Conservation (phyloP, 768 basidiomycete genomes). For the Megacollybia marginata region DNA sequence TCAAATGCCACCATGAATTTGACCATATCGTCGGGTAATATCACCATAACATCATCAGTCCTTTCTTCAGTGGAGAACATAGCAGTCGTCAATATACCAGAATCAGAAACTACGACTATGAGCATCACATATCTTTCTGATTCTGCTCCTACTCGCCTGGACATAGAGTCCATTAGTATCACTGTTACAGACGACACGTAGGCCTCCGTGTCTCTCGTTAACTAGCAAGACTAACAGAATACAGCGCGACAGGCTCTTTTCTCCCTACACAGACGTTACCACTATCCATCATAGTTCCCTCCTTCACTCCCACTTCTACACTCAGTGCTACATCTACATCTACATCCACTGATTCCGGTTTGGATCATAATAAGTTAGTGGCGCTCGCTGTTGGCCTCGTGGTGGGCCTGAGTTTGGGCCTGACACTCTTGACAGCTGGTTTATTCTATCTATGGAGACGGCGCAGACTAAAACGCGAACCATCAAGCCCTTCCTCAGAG, state of each 20-base stretch:
- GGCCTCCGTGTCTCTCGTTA: conserved; percentile 1
- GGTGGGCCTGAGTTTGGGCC: conserved; percentile 22
- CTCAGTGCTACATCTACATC: not conserved
- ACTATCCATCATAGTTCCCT: conserved; percentile 25
- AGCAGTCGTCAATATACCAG: conserved; percentile 30
- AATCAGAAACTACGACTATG: conserved; percentile 32
- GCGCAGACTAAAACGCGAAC: conserved; percentile 7
- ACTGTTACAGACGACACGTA: conserved; percentile 31
- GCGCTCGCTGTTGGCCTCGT: conserved; percentile 19
- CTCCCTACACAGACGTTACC: conserved; percentile 30
- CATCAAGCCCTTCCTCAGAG: too few species aligned
- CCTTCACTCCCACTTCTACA: conserved; percentile 9
- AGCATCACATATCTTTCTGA: conserved; percentile 31
- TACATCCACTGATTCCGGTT: not conserved
- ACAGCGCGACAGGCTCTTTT: conserved; percentile 18
- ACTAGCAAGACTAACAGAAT: not conserved
- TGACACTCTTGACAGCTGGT: conserved; percentile 14
- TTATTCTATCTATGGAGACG: conserved; percentile 16
- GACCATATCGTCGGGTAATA: conserved; percentile 34
- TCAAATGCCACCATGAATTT: conserved; percentile 50
- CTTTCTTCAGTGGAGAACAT: conserved; percentile 34
- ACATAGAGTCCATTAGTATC: conserved; percentile 29
- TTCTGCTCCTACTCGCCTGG: conserved; percentile 22
- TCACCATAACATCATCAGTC: conserved; percentile 24
- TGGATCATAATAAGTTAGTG: conserved; percentile 9